Conservation (phyloP, 805 yeast genomes). For the Candida sakaeoensis region DNA sequence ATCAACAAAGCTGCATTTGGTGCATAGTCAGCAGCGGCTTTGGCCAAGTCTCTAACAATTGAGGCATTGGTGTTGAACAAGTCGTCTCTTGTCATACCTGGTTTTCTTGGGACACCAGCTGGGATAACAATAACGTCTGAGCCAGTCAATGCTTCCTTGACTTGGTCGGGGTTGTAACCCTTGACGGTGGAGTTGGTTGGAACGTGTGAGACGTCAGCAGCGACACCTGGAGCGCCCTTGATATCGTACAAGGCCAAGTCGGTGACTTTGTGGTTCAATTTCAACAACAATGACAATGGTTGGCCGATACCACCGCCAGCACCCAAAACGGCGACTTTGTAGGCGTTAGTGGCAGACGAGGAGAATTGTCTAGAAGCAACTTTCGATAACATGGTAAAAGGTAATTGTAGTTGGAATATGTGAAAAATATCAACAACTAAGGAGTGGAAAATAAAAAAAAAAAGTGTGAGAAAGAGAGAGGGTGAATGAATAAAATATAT, state of each 20-base stretch:
- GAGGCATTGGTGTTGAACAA: conserved; percentile 94
- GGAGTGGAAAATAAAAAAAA: too few species aligned
- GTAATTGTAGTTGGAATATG: too few species aligned
- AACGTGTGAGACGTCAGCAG: conserved; percentile 91
- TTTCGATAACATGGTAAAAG: conserved; percentile 51
- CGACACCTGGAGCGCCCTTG: conserved; percentile 93
- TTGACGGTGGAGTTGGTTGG: conserved; percentile 87
- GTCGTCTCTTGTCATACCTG: conserved; percentile 98
- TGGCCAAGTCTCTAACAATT: conserved; percentile 88
- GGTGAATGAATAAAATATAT: background rate
- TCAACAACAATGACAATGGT: conserved; percentile 56
- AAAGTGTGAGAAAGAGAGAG: background rate
- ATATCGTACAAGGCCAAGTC: conserved; percentile 84
- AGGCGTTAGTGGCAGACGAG: conserved; percentile 59
- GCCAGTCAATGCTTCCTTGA: conserved; percentile 66
- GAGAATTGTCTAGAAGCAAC: conserved; percentile 63
- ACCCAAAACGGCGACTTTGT: conserved; percentile 73
- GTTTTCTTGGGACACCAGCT: conserved; percentile 98
- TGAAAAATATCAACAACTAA: too few species aligned
- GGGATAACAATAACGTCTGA: conserved; percentile 90
- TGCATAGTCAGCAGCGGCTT: conserved; percentile 73
- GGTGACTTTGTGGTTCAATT: conserved; percentile 84
- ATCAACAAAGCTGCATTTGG: conserved; percentile 82
- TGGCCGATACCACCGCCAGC: conserved; percentile 94
- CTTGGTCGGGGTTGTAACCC: conserved; percentile 82